These are phyloP conservation scores for Hirsutella thompsonii DNA, from an alignment of 2,329 filamentous ascomycete genomes.

Conservation along the genomic window DNA sequence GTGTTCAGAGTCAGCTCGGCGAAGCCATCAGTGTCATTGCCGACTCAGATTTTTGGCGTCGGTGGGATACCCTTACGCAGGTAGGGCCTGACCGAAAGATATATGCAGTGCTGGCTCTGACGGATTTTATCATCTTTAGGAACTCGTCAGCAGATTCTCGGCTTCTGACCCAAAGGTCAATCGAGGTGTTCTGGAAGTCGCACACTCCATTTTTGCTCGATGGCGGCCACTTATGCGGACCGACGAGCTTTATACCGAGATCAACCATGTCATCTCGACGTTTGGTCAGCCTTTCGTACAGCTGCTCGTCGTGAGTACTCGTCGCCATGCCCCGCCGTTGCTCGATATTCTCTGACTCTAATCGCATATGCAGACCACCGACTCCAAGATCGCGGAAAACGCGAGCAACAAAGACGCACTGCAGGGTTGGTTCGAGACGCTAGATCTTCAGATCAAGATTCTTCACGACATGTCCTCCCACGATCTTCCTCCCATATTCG, in stretches of 20 bases:
- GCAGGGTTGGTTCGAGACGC: conserved; percentile 66
- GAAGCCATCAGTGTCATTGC: conserved; percentile 96
- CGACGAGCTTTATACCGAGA: conserved; percentile 85
- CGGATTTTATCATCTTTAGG: conserved; percentile 28
- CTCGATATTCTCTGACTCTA: not conserved
- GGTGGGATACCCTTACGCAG: conserved; percentile 91
- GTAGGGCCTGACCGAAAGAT: conserved; percentile 23
- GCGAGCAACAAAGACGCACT: conserved; percentile 62
- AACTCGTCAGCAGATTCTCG: conserved; percentile 80
- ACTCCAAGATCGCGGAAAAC: conserved; percentile 61
- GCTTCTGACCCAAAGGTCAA: conserved; percentile 73
- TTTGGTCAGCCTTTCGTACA: conserved; percentile 77
- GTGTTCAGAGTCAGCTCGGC: conserved; percentile 85
- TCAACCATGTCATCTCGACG: conserved; percentile 83
- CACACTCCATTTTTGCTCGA: conserved; percentile 93
- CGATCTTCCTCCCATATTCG: conserved; percentile 87
- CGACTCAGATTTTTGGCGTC: conserved; percentile 92
- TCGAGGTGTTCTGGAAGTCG: conserved; percentile 89
- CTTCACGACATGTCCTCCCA: conserved; percentile 97
- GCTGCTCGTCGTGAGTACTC: conserved; percentile 52
- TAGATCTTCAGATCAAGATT: conserved; percentile 83
- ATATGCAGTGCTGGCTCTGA: no score
- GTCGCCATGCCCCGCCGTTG: not conserved
- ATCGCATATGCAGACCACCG: conserved; percentile 39
- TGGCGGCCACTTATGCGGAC: conserved; percentile 93